These are phyloP conservation scores for Cercospora janseana DNA, from an alignment of 2,329 filamentous ascomycete species.

Conservation along the genomic window DNA sequence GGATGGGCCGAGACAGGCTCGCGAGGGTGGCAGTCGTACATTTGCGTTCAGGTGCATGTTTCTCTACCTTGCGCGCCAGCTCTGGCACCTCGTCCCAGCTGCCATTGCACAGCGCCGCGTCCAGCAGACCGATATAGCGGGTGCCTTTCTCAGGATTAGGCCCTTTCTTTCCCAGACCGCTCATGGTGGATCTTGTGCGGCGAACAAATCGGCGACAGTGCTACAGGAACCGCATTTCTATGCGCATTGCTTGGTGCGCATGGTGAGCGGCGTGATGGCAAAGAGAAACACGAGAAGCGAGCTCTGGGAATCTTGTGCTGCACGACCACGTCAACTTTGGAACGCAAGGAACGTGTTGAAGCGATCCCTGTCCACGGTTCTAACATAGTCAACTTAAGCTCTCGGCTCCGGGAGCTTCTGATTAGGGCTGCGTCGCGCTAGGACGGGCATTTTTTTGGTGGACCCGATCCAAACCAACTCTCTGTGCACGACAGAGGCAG, in stretches of 20 bases:
- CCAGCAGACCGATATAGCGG: constrained; percentile 77
- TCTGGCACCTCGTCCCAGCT: constrained; percentile 86
- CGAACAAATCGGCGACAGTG: constrained; percentile 11
- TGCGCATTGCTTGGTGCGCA: neutral
- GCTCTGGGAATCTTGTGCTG: neutral
- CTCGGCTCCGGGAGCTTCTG: neutral
- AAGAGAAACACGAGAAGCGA: neutral
- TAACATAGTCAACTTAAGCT: too few relatives aligned
- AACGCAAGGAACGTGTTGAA: constrained; percentile 13
- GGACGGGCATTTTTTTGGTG: constrained; percentile 4
- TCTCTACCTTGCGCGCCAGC: constrained; percentile 86
- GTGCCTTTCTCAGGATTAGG: constrained; percentile 61
- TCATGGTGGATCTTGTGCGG: constrained; percentile 27
- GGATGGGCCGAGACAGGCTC: neutral
- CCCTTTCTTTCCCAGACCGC: constrained; percentile 22
- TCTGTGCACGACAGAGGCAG: neutral
- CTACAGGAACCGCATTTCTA: constrained; percentile 25
- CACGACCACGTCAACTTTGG: constrained; percentile 9
- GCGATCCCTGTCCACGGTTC: constrained; percentile 8
- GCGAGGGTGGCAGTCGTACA: constrained; percentile 58
- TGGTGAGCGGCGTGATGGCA: neutral
- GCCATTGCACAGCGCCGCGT: constrained; percentile 82
- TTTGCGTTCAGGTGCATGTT: constrained; percentile 81
- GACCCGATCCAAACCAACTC: neutral
- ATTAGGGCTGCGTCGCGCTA: neutral